These are phyloP conservation scores for Pholiota molesta DNA, from an alignment of 768 basidiomycete species.

Conservation along the genomic window DNA sequence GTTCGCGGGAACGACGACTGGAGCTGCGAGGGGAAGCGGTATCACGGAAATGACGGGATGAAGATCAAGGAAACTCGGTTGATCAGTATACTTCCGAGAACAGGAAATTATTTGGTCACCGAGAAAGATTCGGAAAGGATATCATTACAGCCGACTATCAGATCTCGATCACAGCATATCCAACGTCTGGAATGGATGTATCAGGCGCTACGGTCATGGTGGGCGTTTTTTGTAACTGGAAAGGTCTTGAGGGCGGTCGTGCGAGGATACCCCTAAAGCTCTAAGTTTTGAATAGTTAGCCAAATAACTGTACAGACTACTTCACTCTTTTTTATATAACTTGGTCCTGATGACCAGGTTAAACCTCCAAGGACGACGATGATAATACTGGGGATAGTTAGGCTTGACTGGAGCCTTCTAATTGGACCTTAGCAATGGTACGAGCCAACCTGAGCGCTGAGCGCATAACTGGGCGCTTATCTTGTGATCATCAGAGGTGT, in stretches of 20 bases:
- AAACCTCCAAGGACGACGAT: no score
- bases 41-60: conserved; percentile 31
- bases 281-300: background rate
- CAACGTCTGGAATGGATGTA: background rate
- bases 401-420: no score
- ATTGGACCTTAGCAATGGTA: no score
- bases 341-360: no score
- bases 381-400: no score
- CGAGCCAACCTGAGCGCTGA: no score
- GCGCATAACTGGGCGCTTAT: no score
- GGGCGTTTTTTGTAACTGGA: background rate
- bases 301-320: no score
- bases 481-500: no score
- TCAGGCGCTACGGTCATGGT: background rate
- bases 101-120: background rate
- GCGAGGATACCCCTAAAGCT: background rate
- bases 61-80: conserved; percentile 29
- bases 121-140: background rate
- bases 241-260: background rate
- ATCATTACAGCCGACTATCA: background rate
- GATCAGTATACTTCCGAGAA: background rate
- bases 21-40: conserved; percentile 47
- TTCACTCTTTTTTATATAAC: no score
- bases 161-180: background rate
- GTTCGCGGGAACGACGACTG: conserved; percentile 39